A percentile compares a stretch with the other conserved stretches of the same genome.
phyloP scores from a whole-genome alignment of 192 early-diverging fungal genomes.

The Irineochytrium annulatum region DNA sequence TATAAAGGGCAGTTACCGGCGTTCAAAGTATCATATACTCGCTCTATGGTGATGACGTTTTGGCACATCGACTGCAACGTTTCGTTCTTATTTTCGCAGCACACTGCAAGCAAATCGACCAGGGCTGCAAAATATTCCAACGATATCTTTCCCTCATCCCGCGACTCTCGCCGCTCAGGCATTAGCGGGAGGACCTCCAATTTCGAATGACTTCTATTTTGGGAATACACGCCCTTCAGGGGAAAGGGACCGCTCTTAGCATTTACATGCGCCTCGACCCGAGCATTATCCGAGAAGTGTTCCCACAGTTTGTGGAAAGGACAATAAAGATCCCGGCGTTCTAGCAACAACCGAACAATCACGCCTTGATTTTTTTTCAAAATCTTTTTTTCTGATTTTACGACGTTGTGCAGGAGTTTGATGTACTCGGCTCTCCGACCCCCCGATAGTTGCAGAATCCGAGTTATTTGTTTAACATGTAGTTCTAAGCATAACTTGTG shows the following conservation, averaged over 20 bases:
- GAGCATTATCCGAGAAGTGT: background rate
- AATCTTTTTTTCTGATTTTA: constrained; percentile 23
- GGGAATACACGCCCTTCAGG: no score
- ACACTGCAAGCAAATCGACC: constrained; percentile 18
- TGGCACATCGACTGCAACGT: constrained; percentile 34
- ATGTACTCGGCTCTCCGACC: constrained; percentile 24
- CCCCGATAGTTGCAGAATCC: constrained; percentile 25
- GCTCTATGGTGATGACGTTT: constrained; percentile 12
- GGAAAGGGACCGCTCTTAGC: background rate
- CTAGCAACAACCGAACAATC: constrained; percentile 15
- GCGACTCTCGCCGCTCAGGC: no score
- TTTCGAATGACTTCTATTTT: no score
- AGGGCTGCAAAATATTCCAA: constrained; percentile 24
- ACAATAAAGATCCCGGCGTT: constrained; percentile 17
- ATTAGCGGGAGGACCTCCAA: no score
- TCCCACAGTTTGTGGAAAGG: background rate
- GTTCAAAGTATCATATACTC: constrained; percentile 12
- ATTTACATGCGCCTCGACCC: background rate
- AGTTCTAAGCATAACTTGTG: constrained; percentile 10
- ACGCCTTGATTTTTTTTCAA: constrained; percentile 30
- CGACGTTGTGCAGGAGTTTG: constrained; percentile 10
- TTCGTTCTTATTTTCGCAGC: constrained; percentile 31
- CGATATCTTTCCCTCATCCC: no score
- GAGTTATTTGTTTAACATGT: constrained; percentile 9
- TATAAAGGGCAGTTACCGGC: background rate